A percentile compares a stretch with the other conserved stretches of the same genome.
These are phyloP conservation scores for Penicillium psychrofluorescens DNA, from an alignment of 495 filamentous ascomycete genomes.

Conservation along the genomic window DNA sequence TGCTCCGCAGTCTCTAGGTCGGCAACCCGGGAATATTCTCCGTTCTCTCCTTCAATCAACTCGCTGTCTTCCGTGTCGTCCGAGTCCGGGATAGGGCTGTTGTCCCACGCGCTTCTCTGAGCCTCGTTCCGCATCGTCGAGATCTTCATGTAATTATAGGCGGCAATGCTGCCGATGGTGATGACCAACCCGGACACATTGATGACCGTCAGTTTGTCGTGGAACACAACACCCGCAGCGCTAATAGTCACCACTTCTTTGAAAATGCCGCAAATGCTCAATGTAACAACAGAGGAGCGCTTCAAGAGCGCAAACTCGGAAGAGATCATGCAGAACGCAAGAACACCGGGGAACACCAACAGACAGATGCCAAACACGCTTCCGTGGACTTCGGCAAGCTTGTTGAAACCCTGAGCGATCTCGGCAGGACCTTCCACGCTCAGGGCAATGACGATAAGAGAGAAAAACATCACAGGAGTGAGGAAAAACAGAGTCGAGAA, in stretches of 20 bases:
- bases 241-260: conserved; percentile 97
- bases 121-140: conserved; percentile 76
- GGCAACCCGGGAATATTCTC: conserved; percentile 21
- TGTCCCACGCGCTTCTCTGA: conserved; percentile 18
- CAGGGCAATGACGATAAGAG: conserved; percentile 70
- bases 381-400: conserved; percentile 63
- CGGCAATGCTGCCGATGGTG: conserved; percentile 76
- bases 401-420: conserved; percentile 54
- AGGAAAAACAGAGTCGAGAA: conserved; percentile 97
- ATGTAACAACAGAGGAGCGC: conserved; percentile 90
- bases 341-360: conserved; percentile 79
- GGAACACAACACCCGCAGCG: conserved; percentile 80
- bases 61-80: conserved; percentile 27
- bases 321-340: conserved; percentile 95
- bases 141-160: conserved; percentile 95
- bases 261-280: conserved; percentile 96
- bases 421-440: conserved; percentile 73
- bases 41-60: conserved; percentile 14
- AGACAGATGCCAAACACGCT: conserved; percentile 46
- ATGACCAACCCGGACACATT: conserved; percentile 84
- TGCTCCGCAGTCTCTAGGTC: conserved; percentile 15
- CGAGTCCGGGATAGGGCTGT: conserved; percentile 17
- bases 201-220: conserved; percentile 81
- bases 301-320: conserved; percentile 93
- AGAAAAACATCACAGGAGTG: conserved; percentile 90